phyloP scores from a whole-genome alignment of 2,329 filamentous ascomycete genomes.

The Chaetoscypha palmicola region DNA sequence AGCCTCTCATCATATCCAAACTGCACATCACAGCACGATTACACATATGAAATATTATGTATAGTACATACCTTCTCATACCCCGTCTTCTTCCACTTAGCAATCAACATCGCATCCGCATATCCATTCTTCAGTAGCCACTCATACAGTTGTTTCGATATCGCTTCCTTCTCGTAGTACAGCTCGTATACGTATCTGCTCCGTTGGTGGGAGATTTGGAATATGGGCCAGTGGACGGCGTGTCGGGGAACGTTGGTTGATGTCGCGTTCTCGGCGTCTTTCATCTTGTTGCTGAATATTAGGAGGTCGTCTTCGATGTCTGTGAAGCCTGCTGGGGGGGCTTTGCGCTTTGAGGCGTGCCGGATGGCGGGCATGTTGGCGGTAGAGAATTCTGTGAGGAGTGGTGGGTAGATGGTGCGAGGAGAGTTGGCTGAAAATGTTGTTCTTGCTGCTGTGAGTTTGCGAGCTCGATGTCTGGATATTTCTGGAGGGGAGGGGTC shows the following conservation, averaged over 20 bases:
- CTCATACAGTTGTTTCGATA: conserved; percentile 86
- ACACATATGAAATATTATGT: too few species aligned
- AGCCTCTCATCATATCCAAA: conserved; percentile 8
- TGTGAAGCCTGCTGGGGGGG: conserved; percentile 77
- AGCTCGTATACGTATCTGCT: conserved; percentile 92
- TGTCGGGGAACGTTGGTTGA: conserved; percentile 74
- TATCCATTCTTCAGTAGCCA: conserved; percentile 96
- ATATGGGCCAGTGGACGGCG: conserved; percentile 93
- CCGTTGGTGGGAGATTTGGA: conserved; percentile 93
- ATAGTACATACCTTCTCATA: conserved; percentile 91
- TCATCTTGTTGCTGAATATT: conserved; percentile 86
- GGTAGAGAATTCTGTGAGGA: too few species aligned
- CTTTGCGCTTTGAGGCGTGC: conserved; percentile 68
- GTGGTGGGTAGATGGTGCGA: too few species aligned
- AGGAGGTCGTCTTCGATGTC: conserved; percentile 84
- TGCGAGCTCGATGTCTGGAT: not conserved
- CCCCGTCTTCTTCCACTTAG: conserved; percentile 99
- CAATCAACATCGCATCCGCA: conserved; percentile 89
- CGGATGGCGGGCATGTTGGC: conserved; percentile 83
- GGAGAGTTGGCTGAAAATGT: too few species aligned
- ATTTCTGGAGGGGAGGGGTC: conserved; percentile 1
- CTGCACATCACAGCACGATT: not conserved
- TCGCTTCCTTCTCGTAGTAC: conserved; percentile 96
- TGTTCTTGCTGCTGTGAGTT: not conserved
- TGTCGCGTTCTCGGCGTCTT: conserved; percentile 87